A percentile compares a stretch with the other conserved stretches of the same genome.
phyloP scores from a whole-genome alignment of 2,329 filamentous ascomycete species.

The Immersiporthe knoxdaviesiana region DNA sequence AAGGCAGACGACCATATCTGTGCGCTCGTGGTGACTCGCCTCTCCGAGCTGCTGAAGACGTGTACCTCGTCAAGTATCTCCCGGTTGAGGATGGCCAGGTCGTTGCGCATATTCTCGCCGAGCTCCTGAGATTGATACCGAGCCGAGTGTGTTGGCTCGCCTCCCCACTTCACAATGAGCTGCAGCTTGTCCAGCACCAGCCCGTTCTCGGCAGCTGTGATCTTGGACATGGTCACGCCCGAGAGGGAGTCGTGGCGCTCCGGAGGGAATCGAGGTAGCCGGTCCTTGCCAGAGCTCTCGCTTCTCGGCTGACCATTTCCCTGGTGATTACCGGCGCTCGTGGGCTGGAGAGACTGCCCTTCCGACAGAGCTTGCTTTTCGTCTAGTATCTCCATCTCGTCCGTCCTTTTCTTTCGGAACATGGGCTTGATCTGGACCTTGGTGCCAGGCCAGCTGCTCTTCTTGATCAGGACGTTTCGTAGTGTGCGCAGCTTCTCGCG shows the following conservation, averaged over 20 bases:
- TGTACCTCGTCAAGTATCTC: conserved; percentile 91
- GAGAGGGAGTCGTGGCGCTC: conserved; percentile 82
- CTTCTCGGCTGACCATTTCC: conserved; percentile 13
- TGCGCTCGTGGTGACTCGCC: conserved; percentile 91
- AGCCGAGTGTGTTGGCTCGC: conserved; percentile 95
- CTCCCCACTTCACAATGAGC: conserved; percentile 98
- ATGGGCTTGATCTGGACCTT: conserved; percentile 99
- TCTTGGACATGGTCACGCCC: conserved; percentile 88
- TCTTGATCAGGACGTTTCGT: conserved; percentile 86
- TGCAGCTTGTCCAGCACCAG: conserved; percentile 94
- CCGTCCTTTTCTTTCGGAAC: conserved; percentile 86
- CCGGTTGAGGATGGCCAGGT: conserved; percentile 88
- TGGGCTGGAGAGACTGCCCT: conserved; percentile 20
- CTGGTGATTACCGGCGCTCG: background rate
- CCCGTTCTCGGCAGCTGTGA: conserved; percentile 90
- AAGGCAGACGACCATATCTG: conserved; percentile 96
- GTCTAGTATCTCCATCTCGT: conserved; percentile 51
- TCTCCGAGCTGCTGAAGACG: conserved; percentile 94
- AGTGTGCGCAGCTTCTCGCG: conserved; percentile 81
- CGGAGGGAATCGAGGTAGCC: conserved; percentile 49
- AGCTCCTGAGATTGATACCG: conserved; percentile 95
- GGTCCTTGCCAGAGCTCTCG: conserved; percentile 27
- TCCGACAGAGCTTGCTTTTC: conserved; percentile 38
- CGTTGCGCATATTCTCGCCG: conserved; percentile 93
- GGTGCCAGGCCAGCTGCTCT: conserved; percentile 90